These are phyloP conservation scores for Syzygium grande DNA, from an alignment of 345 rosid species.

Conservation along the genomic window DNA sequence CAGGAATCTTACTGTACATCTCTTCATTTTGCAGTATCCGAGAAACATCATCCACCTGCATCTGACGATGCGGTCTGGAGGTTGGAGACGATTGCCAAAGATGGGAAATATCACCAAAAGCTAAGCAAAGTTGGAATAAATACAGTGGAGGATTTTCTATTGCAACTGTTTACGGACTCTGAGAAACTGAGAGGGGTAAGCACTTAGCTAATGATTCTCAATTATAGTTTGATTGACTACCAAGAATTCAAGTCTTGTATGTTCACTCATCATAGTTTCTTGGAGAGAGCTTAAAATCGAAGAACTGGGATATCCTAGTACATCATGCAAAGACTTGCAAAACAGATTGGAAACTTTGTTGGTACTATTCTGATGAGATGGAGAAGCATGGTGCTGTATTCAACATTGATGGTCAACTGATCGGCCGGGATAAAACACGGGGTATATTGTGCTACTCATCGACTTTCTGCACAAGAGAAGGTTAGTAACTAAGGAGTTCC, in stretches of 20 bases:
- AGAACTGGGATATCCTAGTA: too few relatives aligned
- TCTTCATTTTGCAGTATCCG: conserved; percentile 35
- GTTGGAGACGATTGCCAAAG: conserved; percentile 79
- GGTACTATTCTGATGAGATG: neutral
- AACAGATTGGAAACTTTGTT: too few relatives aligned
- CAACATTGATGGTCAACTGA: neutral
- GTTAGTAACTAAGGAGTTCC: neutral
- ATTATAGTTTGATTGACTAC: too few relatives aligned
- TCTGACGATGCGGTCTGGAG: conserved; percentile 84
- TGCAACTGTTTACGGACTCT: conserved; percentile 49
- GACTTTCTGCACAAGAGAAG: neutral
- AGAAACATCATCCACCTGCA: conserved; percentile 81
- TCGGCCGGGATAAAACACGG: neutral
- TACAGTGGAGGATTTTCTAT: conserved; percentile 63
- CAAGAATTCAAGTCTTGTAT: too few relatives aligned
- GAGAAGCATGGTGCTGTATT: neutral
- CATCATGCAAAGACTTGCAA: too few relatives aligned
- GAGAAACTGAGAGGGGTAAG: neutral
- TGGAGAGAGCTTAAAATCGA: too few relatives aligned
- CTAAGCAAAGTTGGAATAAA: conserved; percentile 53
- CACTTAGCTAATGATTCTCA: neutral
- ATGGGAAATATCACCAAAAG: conserved; percentile 66
- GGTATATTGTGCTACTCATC: neutral
- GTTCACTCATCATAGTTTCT: too few relatives aligned
- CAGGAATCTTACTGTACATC: conserved; percentile 8